Percentiles rank a stretch among this genome's conserved stretches.
Conservation (phyloP, 2,329 filamentous ascomycete species). For the Passalora sequoiae region DNA sequence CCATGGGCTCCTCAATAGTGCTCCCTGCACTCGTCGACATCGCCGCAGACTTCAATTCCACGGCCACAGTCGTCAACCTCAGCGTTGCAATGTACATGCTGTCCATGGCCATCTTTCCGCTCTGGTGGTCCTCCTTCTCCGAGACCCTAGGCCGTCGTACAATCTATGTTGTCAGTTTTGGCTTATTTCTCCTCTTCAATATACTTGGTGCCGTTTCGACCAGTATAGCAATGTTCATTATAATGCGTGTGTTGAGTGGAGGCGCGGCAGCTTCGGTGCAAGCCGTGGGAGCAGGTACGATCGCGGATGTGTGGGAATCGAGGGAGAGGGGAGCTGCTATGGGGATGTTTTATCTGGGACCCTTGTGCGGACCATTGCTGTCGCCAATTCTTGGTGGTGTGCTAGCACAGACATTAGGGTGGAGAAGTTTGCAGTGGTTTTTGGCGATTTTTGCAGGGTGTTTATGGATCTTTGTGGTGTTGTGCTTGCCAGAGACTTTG, state of each 20-base stretch:
- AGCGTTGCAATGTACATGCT: constrained; percentile 78
- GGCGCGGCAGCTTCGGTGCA: constrained; percentile 76
- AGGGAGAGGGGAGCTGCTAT: constrained; percentile 71
- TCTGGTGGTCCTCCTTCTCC: constrained; percentile 83
- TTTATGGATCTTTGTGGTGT: constrained; percentile 52
- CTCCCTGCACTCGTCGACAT: constrained; percentile 67
- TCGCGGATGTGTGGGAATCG: constrained; percentile 74
- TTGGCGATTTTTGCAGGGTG: constrained; percentile 63
- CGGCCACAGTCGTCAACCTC: constrained; percentile 65
- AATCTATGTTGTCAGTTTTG: constrained; percentile 73
- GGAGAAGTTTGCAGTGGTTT: constrained; percentile 76
- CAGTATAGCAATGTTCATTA: constrained; percentile 69
- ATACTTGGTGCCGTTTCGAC: constrained; percentile 63
- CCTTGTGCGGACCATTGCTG: constrained; percentile 67
- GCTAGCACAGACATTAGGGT: constrained; percentile 63
- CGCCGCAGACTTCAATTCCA: constrained; percentile 56
- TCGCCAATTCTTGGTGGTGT: constrained; percentile 72
- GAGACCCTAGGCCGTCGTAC: constrained; percentile 65
- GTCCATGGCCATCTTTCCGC: constrained; percentile 70
- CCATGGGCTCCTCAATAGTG: constrained; percentile 79
- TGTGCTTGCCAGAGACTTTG: constrained; percentile 63
- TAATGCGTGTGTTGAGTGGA: constrained; percentile 68
- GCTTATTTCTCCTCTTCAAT: constrained; percentile 66
- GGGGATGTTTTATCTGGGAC: constrained; percentile 77
- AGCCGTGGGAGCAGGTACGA: constrained; percentile 76